phyloP scores from a whole-genome alignment of 306 rosid species.

The Dalbergia cultrata region DNA sequence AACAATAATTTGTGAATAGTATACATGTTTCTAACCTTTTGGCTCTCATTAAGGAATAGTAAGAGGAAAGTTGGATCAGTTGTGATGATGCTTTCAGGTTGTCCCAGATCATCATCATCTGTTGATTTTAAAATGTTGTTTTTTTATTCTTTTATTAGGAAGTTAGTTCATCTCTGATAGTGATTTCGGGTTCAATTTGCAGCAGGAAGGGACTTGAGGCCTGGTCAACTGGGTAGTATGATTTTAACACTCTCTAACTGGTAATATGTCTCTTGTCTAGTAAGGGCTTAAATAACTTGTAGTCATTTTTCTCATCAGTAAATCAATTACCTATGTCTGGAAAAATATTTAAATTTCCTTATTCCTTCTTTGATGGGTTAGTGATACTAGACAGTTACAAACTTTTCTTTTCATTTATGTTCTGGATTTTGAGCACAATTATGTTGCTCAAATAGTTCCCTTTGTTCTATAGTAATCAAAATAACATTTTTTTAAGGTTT shows the following conservation, averaged over 20 bases:
- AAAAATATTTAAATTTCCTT: slow-evolving; percentile 4
- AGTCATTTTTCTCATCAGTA: slow-evolving; percentile 25
- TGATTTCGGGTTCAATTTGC: no score
- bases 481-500: background rate
- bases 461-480: slow-evolving; percentile 28
- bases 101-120: no score
- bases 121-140: no score
- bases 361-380: background rate
- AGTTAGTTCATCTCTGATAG: no score
- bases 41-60: no score
- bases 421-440: background rate
- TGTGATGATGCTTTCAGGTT: no score
- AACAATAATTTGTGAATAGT: no score
- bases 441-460: background rate
- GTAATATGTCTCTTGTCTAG: slow-evolving; percentile 55
- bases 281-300: background rate
- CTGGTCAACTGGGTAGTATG: slow-evolving; percentile 94
- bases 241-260: slow-evolving; percentile 89
- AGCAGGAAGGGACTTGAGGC: no score
- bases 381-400: background rate
- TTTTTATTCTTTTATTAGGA: no score
- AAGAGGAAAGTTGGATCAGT: no score
- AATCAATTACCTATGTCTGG: background rate
- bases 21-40: no score
- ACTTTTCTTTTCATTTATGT: no score